Evolutionary conservation across 2,329 filamentous ascomycete species (phyloP).

Genomic region (Aspergillus brasiliensis): DNA sequence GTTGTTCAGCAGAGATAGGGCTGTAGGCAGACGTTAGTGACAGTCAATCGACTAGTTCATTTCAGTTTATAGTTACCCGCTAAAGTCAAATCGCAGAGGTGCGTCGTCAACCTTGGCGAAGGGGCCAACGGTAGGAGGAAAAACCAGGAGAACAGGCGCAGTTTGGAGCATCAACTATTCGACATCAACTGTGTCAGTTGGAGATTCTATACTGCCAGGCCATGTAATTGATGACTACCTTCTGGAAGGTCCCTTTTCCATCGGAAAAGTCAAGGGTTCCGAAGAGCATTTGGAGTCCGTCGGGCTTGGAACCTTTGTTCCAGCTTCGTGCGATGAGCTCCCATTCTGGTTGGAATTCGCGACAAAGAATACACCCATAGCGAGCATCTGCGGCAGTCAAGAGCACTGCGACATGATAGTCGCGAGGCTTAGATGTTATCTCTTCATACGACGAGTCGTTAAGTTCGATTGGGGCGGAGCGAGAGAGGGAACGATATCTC

Average conservation of each 20-base stretch:
- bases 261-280: slow-evolving; percentile 84
- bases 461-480: slow-evolving; percentile 72
- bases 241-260: slow-evolving; percentile 82
- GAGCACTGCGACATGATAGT: slow-evolving; percentile 81
- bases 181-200: slow-evolving; percentile 13
- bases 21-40: slow-evolving; percentile 46
- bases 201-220: neutral
- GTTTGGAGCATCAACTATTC: slow-evolving; percentile 86
- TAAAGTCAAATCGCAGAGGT: slow-evolving; percentile 83
- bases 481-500: slow-evolving; percentile 69
- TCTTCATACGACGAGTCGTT: slow-evolving; percentile 74
- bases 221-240: slow-evolving; percentile 57
- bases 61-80: slow-evolving; percentile 59
- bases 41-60: neutral
- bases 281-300: slow-evolving; percentile 65
- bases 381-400: slow-evolving; percentile 82
- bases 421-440: slow-evolving; percentile 74
- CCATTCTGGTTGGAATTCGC: slow-evolving; percentile 93
- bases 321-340: slow-evolving; percentile 83
- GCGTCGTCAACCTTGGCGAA: slow-evolving; percentile 70
- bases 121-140: slow-evolving; percentile 80
- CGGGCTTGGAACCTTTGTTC: slow-evolving; percentile 74
- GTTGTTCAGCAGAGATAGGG: slow-evolving; percentile 71
- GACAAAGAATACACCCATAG: slow-evolving; percentile 83
- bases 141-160: slow-evolving; percentile 84